Conservation (phyloP, 768 basidiomycete genomes). For the Dioszegia crocea region DNA sequence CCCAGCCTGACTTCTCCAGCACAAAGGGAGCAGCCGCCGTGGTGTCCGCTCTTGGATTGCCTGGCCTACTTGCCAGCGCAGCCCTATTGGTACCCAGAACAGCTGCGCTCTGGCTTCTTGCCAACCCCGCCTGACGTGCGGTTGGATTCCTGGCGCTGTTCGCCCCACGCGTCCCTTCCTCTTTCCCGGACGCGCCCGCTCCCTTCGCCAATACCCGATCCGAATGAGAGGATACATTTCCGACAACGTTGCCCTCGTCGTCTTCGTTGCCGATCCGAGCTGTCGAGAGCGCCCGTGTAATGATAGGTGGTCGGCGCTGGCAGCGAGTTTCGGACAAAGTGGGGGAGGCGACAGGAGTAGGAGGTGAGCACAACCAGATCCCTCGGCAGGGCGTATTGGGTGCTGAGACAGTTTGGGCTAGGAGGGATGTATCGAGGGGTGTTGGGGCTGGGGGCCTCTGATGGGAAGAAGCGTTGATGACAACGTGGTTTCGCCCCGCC, state of each 20-base stretch:
- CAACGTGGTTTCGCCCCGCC: too few species aligned
- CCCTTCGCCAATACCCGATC: conserved; percentile 16
- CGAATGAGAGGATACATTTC: conserved; percentile 20
- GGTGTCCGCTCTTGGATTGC: not conserved
- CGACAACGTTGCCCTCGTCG: conserved; percentile 20
- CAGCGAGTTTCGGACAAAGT: not conserved
- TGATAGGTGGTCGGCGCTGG: conserved; percentile 5
- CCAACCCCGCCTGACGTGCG: not conserved
- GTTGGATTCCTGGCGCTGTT: too few species aligned
- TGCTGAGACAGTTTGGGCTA: not conserved
- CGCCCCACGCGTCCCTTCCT: too few species aligned
- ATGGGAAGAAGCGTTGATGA: too few species aligned
- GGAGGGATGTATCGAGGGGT: not conserved
- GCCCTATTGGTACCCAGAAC: not conserved
- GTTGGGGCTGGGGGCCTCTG: too few species aligned
- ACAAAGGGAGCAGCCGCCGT: not conserved
- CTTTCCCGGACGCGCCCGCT: not conserved
- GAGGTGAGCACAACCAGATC: conserved; percentile 3
- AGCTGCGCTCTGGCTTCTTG: not conserved
- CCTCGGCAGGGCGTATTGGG: not conserved
- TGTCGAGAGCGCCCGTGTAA: conserved; percentile 18
- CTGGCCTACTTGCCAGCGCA: not conserved
- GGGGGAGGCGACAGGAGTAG: not conserved
- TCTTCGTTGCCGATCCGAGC: conserved; percentile 17
- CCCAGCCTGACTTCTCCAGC: too few species aligned